phyloP scores from a whole-genome alignment of 2,329 filamentous ascomycete genomes.

The Verruconis gallopava region DNA sequence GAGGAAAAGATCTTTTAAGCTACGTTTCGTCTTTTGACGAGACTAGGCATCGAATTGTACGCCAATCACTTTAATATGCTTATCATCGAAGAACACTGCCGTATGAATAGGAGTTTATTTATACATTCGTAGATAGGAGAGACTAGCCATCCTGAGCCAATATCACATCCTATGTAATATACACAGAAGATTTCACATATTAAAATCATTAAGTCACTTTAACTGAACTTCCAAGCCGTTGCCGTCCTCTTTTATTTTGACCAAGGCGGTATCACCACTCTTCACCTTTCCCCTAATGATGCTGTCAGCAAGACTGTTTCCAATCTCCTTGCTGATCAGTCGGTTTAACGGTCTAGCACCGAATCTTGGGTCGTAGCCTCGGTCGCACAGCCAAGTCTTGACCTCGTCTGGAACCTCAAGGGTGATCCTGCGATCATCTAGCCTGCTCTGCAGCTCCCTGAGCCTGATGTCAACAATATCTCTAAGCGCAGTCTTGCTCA shows the following conservation, averaged over 20 bases:
- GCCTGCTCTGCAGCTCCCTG: slow-evolving; percentile 65
- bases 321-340: slow-evolving; percentile 79
- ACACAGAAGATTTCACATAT: not conserved
- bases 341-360: slow-evolving; percentile 85
- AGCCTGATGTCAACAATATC: slow-evolving; percentile 92
- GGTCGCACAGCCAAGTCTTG: slow-evolving; percentile 75
- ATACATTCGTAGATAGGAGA: no score
- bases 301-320: slow-evolving; percentile 76
- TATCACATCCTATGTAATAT: no score
- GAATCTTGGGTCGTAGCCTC: slow-evolving; percentile 82
- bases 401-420: slow-evolving; percentile 59
- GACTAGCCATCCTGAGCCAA: no score
- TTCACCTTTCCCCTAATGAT: slow-evolving; percentile 79
- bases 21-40: no score
- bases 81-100: no score
- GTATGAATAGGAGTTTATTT: no score
- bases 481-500: slow-evolving; percentile 63
- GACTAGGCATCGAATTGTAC: no score
- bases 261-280: slow-evolving; percentile 58
- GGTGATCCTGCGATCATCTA: slow-evolving; percentile 74
- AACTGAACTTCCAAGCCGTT: slow-evolving; percentile 4
- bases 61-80: no score
- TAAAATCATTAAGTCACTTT: not conserved
- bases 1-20: not conserved
- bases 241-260: slow-evolving; percentile 50